Conservation (phyloP, 345 rosid species). For the Xanthoceras sorbifolium region DNA sequence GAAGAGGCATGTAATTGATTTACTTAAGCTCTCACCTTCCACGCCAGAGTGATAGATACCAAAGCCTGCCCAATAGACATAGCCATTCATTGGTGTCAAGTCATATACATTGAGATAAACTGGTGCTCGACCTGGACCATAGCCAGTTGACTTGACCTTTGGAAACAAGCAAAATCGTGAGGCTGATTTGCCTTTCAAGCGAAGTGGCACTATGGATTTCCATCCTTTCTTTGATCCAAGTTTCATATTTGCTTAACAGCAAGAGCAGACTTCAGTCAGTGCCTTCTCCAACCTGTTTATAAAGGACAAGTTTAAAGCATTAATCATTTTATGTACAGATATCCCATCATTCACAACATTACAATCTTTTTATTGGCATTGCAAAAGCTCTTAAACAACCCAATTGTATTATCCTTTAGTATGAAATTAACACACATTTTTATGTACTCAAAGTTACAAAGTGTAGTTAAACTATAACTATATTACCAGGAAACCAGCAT, state of each 20-base stretch:
- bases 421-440: background rate
- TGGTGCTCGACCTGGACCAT: slow-evolving; percentile 64
- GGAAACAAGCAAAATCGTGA: slow-evolving; percentile 76
- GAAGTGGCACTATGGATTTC: slow-evolving; percentile 56
- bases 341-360: background rate
- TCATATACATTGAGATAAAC: slow-evolving; percentile 95
- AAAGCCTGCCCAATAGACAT: slow-evolving; percentile 94
- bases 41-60: slow-evolving; percentile 98
- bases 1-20: slow-evolving; percentile 18
- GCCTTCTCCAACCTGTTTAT: slow-evolving; percentile 44
- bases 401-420: background rate
- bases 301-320: slow-evolving; percentile 4
- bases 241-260: slow-evolving; percentile 57
- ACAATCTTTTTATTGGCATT: background rate
- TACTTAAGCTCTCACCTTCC: slow-evolving; percentile 66
- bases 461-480: background rate
- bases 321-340: background rate
- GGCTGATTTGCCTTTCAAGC: slow-evolving; percentile 60
- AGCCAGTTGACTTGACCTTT: slow-evolving; percentile 57
- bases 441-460: background rate
- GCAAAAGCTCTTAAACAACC: background rate
- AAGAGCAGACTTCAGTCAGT: slow-evolving; percentile 26
- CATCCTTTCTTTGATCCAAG: slow-evolving; percentile 58
- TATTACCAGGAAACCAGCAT: background rate
- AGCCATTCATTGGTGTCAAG: slow-evolving; percentile 85